Evolutionary conservation across 2,329 filamentous ascomycete genomes (phyloP).

Genomic region (Talaromyces amestolkiae): DNA sequence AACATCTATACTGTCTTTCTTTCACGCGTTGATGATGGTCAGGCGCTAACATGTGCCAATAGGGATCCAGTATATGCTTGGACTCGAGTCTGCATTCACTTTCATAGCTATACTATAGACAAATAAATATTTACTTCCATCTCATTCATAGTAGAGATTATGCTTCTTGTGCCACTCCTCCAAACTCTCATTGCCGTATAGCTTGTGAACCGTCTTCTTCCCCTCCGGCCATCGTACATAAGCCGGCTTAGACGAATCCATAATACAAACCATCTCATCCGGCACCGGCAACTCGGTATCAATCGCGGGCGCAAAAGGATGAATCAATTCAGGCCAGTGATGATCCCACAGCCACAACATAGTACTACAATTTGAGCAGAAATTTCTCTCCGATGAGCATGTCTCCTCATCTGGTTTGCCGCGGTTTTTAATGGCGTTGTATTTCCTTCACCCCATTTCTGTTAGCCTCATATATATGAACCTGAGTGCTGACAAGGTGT

Average conservation of each 20-base stretch:
- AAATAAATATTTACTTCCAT: neutral
- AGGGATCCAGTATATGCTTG: neutral
- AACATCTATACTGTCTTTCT: neutral
- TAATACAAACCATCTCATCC: slow-evolving; percentile 49
- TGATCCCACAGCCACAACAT: slow-evolving; percentile 51
- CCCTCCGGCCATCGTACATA: slow-evolving; percentile 51
- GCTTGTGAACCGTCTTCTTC: slow-evolving; percentile 43
- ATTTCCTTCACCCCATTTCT: slow-evolving; percentile 36
- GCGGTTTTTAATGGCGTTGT: slow-evolving; percentile 45
- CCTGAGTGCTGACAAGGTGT: neutral
- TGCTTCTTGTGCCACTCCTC: slow-evolving; percentile 50
- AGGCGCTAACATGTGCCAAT: slow-evolving; percentile 25
- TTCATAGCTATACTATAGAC: neutral
- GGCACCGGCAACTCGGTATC: slow-evolving; percentile 47
- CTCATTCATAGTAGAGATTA: slow-evolving; percentile 35
- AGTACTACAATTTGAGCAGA: slow-evolving; percentile 48
- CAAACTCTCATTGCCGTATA: slow-evolving; percentile 41
- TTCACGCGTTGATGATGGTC: neutral
- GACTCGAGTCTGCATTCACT: neutral
- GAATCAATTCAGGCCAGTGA: slow-evolving; percentile 49
- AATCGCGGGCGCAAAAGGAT: slow-evolving; percentile 51
- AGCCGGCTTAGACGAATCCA: slow-evolving; percentile 44
- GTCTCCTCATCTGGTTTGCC: slow-evolving; percentile 39
- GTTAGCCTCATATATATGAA: neutral
- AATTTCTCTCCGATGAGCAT: slow-evolving; percentile 47